phyloP scores from a whole-genome alignment of 495 filamentous ascomycete species.

The Annulohypoxylon stygium region DNA sequence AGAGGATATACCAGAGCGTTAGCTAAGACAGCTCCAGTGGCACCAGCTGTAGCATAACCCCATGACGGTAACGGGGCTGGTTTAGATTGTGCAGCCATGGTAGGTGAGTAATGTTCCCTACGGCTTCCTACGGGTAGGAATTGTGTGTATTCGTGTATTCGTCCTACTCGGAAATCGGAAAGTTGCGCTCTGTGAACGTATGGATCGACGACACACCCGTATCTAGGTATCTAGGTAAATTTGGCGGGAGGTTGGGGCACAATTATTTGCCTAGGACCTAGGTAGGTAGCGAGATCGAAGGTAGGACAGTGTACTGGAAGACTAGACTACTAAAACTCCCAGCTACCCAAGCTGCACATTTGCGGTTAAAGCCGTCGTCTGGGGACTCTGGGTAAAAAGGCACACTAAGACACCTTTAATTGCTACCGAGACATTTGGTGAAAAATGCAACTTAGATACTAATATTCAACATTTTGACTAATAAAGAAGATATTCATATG shows the following conservation, averaged over 20 bases:
- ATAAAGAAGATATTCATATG: slow-evolving; percentile 3
- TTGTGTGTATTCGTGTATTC: not conserved
- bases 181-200: slow-evolving; percentile 9
- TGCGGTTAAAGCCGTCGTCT: slow-evolving; percentile 40
- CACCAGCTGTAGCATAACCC: slow-evolving; percentile 92
- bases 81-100: slow-evolving; percentile 87
- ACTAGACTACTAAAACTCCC: not conserved
- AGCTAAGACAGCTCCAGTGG: slow-evolving; percentile 92
- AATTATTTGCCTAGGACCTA: slow-evolving; percentile 13
- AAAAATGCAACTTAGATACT: slow-evolving; percentile 1
- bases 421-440: slow-evolving; percentile 27
- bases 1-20: slow-evolving; percentile 97
- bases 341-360: slow-evolving; percentile 10
- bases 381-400: slow-evolving; percentile 29
- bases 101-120: slow-evolving; percentile 16
- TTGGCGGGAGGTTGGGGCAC: slow-evolving; percentile 4
- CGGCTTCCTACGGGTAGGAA: slow-evolving; percentile 1
- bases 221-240: slow-evolving; percentile 13
- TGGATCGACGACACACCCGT: slow-evolving; percentile 9
- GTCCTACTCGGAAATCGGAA: slow-evolving; percentile 11
- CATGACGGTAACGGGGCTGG: slow-evolving; percentile 84
- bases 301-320: not conserved
- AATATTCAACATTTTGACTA: slow-evolving; percentile 22
- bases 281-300: slow-evolving; percentile 6
- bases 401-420: slow-evolving; percentile 29